Conservation (phyloP, 495 filamentous ascomycete genomes). For the Apiosordaria backusii region DNA sequence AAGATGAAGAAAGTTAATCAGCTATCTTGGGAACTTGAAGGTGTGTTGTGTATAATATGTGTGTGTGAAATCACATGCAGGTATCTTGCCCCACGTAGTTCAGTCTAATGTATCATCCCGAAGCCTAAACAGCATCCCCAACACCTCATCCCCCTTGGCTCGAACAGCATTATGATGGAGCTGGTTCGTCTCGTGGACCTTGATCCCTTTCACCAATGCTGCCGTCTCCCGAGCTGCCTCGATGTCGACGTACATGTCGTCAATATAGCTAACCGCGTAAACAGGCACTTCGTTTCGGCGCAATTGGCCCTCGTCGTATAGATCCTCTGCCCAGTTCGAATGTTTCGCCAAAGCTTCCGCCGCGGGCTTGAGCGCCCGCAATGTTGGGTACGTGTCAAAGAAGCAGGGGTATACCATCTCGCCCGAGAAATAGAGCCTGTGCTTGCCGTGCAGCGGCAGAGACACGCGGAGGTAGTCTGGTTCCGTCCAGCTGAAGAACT, state of each 20-base stretch:
- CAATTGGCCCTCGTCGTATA: conserved; percentile 74
- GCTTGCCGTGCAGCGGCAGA: too few relatives aligned
- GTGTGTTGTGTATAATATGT: too few relatives aligned
- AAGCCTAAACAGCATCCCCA: conserved; percentile 65
- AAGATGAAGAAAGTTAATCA: too few relatives aligned
- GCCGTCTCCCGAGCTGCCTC: conserved; percentile 70
- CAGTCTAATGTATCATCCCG: conserved; percentile 62
- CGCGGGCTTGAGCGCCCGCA: conserved; percentile 57
- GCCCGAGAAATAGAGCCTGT: conserved; percentile 78
- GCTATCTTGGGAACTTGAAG: too few relatives aligned
- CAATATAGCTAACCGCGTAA: conserved; percentile 77
- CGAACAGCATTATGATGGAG: conserved; percentile 84
- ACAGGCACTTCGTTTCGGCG: conserved; percentile 80
- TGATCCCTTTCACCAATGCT: conserved; percentile 67
- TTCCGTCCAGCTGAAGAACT: neutral
- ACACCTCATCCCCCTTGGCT: conserved; percentile 66
- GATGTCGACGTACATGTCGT: conserved; percentile 94
- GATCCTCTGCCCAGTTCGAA: conserved; percentile 60
- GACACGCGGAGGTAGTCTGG: neutral
- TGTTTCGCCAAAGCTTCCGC: conserved; percentile 67
- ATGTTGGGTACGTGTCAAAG: conserved; percentile 72
- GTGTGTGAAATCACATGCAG: too few relatives aligned
- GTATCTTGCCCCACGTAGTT: neutral
- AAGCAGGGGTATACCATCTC: conserved; percentile 88
- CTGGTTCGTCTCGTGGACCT: conserved; percentile 78